Base-by-base conservation (phyloP, 2,329 filamentous ascomycete genomes). In the Leptographium wingfieldii region DNA sequence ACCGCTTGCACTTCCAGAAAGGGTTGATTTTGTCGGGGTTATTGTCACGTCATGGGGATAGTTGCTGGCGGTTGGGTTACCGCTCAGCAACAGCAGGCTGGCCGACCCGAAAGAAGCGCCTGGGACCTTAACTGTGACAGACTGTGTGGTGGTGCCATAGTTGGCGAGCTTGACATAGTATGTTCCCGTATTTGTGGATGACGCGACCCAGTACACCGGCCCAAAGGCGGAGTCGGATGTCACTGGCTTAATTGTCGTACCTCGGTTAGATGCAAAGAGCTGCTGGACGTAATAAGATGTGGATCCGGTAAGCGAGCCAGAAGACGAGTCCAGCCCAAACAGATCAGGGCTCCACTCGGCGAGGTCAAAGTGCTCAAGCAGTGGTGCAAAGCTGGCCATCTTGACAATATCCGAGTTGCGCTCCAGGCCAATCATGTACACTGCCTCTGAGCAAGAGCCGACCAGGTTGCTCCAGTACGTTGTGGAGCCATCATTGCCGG, bases 401-500 rank as follows among this genome's bases (percentile, higher is more conserved):
- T 40, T 54, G 29, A 63, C 55, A 10, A 56, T 46, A 49, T 61
- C 62, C 2, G 58, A 54, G 58, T 63, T 63, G 33, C 62, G 60
- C 48, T 63, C 62, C n/a, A 57, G 46, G 12, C 60, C 60, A 33
- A 63, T 60, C 51, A 63, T 52, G 54, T 53, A 61, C 10, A 63
- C 55, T 33, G 62, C 62, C 54, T 63, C 62, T 27, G 54, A 52
- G 52, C 56, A 55, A 22, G 49, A 61, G 51, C 25, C 49, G 38
- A 38, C 46, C 46, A 55, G 31, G 33, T 55, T 55, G 46, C 10
- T 56, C 73, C 76, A 81, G 63, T 73, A 73, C 22, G 70, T 76
- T 5, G 76, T 76, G n/a, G 77, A 77, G 62, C 81, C 81, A 33
- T 76, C 75, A 49, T 81, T 76, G 0, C 75, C 73, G 1, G 77